Conservation (phyloP, 164 flowering plant species). For the Vitis cinerea region DNA sequence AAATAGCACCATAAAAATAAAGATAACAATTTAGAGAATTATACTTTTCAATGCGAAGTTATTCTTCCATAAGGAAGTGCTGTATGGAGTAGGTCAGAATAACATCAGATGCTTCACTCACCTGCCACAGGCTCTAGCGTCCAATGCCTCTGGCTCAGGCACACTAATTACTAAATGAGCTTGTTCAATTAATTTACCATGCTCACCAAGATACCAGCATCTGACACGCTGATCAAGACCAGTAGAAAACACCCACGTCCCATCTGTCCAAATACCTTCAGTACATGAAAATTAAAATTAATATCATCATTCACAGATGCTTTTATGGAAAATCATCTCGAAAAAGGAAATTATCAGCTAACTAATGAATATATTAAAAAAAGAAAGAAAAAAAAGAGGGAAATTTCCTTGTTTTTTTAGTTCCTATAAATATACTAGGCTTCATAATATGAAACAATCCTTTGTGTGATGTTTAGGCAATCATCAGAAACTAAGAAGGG, state of each 20-base stretch:
- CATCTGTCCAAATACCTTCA: conserved; percentile 96
- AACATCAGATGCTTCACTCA: conserved; percentile 23
- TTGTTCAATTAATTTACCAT: conserved; percentile 57
- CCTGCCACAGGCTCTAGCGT: conserved; percentile 67
- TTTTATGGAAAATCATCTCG: neutral
- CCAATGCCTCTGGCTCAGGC: conserved; percentile 94
- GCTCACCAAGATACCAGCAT: conserved; percentile 59
- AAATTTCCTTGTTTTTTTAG: no score
- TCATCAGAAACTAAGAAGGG: no score
- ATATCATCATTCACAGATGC: neutral
- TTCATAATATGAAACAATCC: no score
- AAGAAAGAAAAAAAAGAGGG: no score
- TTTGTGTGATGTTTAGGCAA: no score
- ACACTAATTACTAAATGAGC: conserved; percentile 64
- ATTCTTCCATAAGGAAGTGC: neutral
- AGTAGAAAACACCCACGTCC: conserved; percentile 80
- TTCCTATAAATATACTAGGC: no score
- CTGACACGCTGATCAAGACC: conserved; percentile 98
- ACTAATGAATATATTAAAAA: no score
- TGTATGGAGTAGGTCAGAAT: neutral
- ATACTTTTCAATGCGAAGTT: neutral
- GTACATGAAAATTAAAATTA: conserved; percentile 1
- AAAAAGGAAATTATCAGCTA: no score
- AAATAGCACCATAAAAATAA: neutral
- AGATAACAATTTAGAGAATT: neutral